Evolutionary conservation across 768 basidiomycete species (phyloP).

Genomic region (Thelephora ganbajun): DNA sequence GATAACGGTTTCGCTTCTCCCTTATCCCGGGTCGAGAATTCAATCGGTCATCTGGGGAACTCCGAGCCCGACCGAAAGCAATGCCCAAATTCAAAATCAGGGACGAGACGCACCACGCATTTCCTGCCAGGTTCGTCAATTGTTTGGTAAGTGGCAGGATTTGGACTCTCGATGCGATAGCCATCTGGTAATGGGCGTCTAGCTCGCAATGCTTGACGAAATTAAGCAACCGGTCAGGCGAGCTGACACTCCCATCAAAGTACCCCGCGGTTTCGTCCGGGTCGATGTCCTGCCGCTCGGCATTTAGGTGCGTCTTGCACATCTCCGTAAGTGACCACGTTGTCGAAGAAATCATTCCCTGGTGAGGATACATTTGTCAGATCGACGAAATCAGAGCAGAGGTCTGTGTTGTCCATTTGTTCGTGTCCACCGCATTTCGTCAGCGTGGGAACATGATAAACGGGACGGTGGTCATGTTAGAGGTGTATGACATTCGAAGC

Average conservation of each 20-base stretch:
- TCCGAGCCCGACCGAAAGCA: background rate
- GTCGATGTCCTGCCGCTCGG: conserved; percentile 86
- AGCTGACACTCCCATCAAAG: conserved; percentile 70
- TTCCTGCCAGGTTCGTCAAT: conserved; percentile 90
- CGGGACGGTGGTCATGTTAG: background rate
- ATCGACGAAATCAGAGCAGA: background rate
- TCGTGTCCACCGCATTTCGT: too few species aligned
- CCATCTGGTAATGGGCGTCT: conserved; percentile 96
- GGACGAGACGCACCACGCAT: conserved; percentile 62
- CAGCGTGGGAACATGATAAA: background rate
- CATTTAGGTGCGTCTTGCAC: conserved; percentile 80
- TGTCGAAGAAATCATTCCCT: conserved; percentile 95
- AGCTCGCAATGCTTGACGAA: conserved; percentile 92
- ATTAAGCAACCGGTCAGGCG: conserved; percentile 65
- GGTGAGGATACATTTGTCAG: background rate
- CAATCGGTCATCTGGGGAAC: background rate
- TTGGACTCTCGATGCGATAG: conserved; percentile 87
- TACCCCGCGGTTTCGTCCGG: conserved; percentile 88
- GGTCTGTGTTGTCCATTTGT: background rate
- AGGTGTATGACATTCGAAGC: too few species aligned
- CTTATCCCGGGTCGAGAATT: background rate
- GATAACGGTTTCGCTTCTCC: too few species aligned
- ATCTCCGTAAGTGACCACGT: conserved; percentile 98
- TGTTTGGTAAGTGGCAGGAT: conserved; percentile 87
- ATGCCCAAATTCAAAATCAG: background rate